These are phyloP conservation scores for Cnidoscolus chayamansa DNA, from an alignment of 441 rosid species.

Conservation along the genomic window DNA sequence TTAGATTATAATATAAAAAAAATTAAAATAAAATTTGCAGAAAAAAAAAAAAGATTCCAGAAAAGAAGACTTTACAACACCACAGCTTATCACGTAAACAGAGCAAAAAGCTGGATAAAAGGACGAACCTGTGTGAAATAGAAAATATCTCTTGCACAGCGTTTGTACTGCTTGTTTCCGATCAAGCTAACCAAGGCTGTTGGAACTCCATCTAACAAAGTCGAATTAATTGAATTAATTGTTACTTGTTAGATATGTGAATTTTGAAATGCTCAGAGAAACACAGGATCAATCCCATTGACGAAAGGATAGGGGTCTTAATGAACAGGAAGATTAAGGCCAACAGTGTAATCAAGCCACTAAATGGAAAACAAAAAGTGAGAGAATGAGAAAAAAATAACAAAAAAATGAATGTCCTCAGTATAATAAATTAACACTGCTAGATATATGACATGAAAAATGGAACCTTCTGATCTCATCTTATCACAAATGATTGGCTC, in stretches of 20 bases:
- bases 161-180: constrained; percentile 83
- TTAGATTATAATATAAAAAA: not conserved
- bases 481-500: not conserved
- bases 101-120: not conserved
- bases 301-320: no score
- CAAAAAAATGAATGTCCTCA: not conserved
- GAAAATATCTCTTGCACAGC: constrained; percentile 89
- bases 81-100: not conserved
- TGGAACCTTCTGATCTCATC: not conserved
- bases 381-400: not conserved
- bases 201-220: constrained; percentile 79
- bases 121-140: constrained; percentile 80
- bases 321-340: not conserved
- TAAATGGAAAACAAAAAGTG: not conserved
- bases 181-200: constrained; percentile 83
- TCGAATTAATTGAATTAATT: not conserved
- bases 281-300: not conserved
- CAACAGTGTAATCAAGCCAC: not conserved
- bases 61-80: not conserved
- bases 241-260: no score
- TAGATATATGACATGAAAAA: not conserved
- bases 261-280: no score
- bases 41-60: not conserved
- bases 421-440: not conserved
- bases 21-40: not conserved